These are phyloP conservation scores for Actinidia arguta DNA, from an alignment of 179 eudicot genomes.

Conservation along the genomic window DNA sequence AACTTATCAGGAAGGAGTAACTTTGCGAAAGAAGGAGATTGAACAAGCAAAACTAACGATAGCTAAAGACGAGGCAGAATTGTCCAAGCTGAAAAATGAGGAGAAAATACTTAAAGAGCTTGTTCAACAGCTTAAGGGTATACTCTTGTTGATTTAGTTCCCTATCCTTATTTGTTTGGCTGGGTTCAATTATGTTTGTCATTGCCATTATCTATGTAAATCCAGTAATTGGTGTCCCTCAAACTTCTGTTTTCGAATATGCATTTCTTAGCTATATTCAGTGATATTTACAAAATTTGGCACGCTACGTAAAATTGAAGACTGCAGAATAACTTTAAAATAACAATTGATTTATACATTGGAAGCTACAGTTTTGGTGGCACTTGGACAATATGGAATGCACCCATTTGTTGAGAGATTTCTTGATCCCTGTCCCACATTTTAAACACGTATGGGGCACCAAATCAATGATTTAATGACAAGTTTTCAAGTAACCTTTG, in stretches of 20 bases:
- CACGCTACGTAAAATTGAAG: neutral
- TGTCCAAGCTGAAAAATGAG: slow-evolving; percentile 75
- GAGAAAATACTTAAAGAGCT: slow-evolving; percentile 81
- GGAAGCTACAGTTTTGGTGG: neutral
- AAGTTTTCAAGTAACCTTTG: neutral
- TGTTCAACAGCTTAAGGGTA: slow-evolving; percentile 92
- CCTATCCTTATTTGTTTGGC: neutral
- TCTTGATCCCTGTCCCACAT: neutral
- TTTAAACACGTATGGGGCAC: neutral
- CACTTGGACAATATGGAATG: neutral
- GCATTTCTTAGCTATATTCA: neutral
- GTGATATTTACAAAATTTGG: neutral
- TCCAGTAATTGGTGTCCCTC: neutral
- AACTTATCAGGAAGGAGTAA: slow-evolving; percentile 73
- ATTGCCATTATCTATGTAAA: neutral
- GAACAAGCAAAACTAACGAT: slow-evolving; percentile 70
- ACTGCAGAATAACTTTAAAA: neutral
- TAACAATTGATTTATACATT: neutral
- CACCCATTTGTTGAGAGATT: neutral
- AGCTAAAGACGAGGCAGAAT: slow-evolving; percentile 80
- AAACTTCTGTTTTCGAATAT: neutral
- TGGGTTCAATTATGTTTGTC: neutral
- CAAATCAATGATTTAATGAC: neutral
- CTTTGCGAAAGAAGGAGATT: slow-evolving; percentile 67
- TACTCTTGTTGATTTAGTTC: slow-evolving; percentile 6